Conservation (phyloP, 768 basidiomycete genomes). For the Mycena capillaripes region DNA sequence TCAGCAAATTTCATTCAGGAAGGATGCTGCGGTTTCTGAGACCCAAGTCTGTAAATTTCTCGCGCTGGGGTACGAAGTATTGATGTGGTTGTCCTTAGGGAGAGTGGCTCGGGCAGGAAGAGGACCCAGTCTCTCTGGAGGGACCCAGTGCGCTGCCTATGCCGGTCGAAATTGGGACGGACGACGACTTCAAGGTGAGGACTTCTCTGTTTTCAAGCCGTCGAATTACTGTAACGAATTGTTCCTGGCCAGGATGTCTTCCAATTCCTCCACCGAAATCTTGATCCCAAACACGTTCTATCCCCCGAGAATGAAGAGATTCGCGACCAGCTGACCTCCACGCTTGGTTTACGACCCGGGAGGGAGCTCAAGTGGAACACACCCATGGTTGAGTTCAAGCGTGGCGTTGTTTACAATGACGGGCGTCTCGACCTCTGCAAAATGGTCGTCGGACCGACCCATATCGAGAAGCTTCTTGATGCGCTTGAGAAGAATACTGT, state of each 20-base stretch:
- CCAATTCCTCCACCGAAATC: slow-evolving; percentile 31
- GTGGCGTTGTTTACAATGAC: slow-evolving; percentile 36
- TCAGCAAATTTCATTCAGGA: not conserved
- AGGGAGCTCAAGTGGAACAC: slow-evolving; percentile 28
- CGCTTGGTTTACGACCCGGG: slow-evolving; percentile 24
- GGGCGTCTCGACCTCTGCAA: slow-evolving; percentile 38
- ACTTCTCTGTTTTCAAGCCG: no score
- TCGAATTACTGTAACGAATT: no score
- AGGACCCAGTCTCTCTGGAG: slow-evolving; percentile 33
- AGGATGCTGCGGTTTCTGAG: slow-evolving; percentile 13
- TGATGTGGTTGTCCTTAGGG: no score
- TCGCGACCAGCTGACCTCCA: slow-evolving; percentile 22
- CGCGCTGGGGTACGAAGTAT: not conserved
- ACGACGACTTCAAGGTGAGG: slow-evolving; percentile 25
- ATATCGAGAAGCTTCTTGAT: slow-evolving; percentile 35
- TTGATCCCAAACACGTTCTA: slow-evolving; percentile 30
- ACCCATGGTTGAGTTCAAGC: slow-evolving; percentile 37
- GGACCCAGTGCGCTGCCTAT: slow-evolving; percentile 28
- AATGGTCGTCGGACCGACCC: slow-evolving; percentile 36
- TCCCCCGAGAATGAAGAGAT: slow-evolving; percentile 8
- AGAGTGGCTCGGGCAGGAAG: slow-evolving; percentile 26
- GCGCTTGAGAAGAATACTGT: slow-evolving; percentile 31
- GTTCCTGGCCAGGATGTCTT: slow-evolving; percentile 23
- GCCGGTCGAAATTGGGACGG: slow-evolving; percentile 34
- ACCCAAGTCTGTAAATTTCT: slow-evolving; percentile 19